Base-by-base conservation (phyloP, 2,329 filamentous ascomycete species). In the Tolypocladium nubicola region DNA sequence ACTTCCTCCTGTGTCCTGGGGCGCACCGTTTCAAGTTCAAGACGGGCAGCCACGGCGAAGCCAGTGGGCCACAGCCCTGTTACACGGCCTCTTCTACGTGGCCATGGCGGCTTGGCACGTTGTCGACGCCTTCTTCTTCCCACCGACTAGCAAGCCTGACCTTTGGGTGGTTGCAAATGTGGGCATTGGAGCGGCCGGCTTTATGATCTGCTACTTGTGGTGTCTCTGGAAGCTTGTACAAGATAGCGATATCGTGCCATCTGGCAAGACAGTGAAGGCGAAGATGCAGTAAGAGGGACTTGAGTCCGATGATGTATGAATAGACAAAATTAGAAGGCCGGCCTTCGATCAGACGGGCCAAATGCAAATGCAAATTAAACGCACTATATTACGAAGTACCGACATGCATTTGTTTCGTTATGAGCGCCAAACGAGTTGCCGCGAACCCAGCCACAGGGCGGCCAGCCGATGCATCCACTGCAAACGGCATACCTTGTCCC, bases 161-260 rank as follows among this genome's bases (percentile, higher is more conserved):
- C 75, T 99, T 1, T 99, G 93, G 93, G 86, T 95, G 3, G 92
- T 99, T 3, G 81, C 85, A 14, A 99, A 99, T 66, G 91, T 94
- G 10, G 84, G 90, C 21, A 73, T 97, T 26, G 94, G 94, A 9
- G 89, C 89, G 26, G 86, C 83, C 4, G 94, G 90, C 0, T 99
- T 97, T 69, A 82, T 82, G 0, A 74, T 96, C 39, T 95, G 91
- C 71, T 97, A 97, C 70, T 67, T 94, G 9, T 99, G 94, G 94
- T 97, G 92, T 71, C 72, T 94, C 60, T 87, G 84, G 80, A 87
- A 83, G 57, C 68, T 89, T 55, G 65, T 83, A 2, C 68, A 75
- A 21, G 83, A 87, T 64, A 87, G 85, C 66, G 80, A 81, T 49
- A 64, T 83, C 49, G 58, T 82, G 61, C 66, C 62, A 58, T 53